These are phyloP conservation scores for Chalciporus piperatus DNA, from an alignment of 768 basidiomycete species.

Conservation along the genomic window DNA sequence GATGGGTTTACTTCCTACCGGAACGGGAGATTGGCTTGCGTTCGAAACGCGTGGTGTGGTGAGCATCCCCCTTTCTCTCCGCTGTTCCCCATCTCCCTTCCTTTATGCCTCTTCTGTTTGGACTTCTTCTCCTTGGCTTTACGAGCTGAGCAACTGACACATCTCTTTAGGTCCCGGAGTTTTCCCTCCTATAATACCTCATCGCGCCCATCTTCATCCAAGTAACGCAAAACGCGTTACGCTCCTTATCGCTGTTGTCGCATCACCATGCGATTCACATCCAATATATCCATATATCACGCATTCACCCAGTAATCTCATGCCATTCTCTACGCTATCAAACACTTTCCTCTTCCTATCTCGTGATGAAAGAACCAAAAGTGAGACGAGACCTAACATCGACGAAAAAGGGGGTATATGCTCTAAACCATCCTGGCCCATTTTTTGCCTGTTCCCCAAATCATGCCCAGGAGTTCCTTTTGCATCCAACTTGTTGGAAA, in stretches of 20 bases:
- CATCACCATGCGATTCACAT: no score
- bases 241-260: no score
- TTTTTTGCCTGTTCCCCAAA: slow-evolving; percentile 3
- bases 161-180: slow-evolving; percentile 40
- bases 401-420: slow-evolving; percentile 18
- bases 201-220: neutral
- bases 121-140: neutral
- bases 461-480: neutral
- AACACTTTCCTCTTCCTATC: slow-evolving; percentile 15
- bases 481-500: neutral
- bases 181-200: slow-evolving; percentile 35
- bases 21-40: slow-evolving; percentile 92
- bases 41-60: slow-evolving; percentile 82
- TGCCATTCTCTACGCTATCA: slow-evolving; percentile 13
- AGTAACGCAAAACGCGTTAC: no score
- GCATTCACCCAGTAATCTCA: slow-evolving; percentile 11
- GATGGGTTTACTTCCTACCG: slow-evolving; percentile 89
- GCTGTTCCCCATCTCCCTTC: neutral
- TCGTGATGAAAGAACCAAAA: neutral
- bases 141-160: neutral
- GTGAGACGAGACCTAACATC: neutral
- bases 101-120: neutral
- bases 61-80: neutral
- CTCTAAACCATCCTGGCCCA: slow-evolving; percentile 18
- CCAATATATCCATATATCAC: neutral